Percentiles rank a stretch among this genome's conserved stretches.
These are phyloP conservation scores for Hirsutella thompsonii DNA, from an alignment of 2,329 filamentous ascomycete species.

Conservation along the genomic window DNA sequence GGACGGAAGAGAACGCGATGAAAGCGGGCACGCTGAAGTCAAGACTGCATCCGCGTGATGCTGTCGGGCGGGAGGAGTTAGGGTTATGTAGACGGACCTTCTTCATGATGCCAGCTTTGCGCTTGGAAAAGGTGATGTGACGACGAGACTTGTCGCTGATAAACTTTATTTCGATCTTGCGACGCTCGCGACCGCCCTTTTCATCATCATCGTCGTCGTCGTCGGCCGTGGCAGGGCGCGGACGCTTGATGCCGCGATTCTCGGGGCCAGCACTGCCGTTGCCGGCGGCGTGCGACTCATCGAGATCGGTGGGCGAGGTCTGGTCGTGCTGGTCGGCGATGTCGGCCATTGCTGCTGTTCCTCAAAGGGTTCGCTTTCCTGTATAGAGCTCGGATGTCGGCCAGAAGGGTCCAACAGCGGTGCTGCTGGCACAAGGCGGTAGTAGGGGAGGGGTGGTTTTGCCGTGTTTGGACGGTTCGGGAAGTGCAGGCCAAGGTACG, in stretches of 20 bases:
- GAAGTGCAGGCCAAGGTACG: neutral
- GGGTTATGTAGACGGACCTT: constrained; percentile 73
- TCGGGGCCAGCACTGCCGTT: constrained; percentile 60
- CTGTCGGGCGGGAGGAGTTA: too few relatives aligned
- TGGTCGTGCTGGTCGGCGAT: constrained; percentile 69
- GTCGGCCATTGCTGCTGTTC: constrained; percentile 50
- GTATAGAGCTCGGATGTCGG: neutral
- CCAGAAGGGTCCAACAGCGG: constrained; percentile 1
- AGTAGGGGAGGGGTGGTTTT: neutral
- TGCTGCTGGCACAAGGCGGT: constrained; percentile 3
- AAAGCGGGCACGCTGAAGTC: too few relatives aligned
- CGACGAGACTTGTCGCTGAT: constrained; percentile 99
- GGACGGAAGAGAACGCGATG: too few relatives aligned
- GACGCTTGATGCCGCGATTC: constrained; percentile 78
- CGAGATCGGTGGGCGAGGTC: constrained; percentile 60
- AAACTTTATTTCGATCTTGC: constrained; percentile 99
- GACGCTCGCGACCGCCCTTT: constrained; percentile 91
- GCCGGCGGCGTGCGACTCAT: constrained; percentile 58
- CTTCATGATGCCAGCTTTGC: constrained; percentile 99
- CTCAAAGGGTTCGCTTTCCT: neutral
- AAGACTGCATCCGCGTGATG: too few relatives aligned
- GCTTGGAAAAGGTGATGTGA: constrained; percentile 99
- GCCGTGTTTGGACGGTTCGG: neutral
- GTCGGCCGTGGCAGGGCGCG: constrained; percentile 69
- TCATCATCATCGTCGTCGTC: constrained; percentile 97